These are phyloP conservation scores for Zizania latifolia DNA, from an alignment of 176 grass and related monocot genomes.

Conservation along the genomic window DNA sequence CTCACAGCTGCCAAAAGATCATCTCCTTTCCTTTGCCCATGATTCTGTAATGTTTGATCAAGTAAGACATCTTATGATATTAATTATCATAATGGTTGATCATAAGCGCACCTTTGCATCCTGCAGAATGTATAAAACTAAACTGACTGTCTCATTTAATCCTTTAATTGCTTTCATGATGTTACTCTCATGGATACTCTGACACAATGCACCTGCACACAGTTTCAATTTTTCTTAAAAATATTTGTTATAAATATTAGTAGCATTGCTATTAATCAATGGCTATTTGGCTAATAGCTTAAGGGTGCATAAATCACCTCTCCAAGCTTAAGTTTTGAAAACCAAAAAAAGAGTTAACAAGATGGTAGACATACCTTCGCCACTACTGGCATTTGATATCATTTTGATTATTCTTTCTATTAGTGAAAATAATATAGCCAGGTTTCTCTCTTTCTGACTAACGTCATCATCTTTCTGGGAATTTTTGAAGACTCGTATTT, in stretches of 20 bases:
- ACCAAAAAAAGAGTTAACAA: neutral
- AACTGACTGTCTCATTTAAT: conserved; percentile 81
- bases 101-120: conserved; percentile 69
- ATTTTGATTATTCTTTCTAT: conserved; percentile 94
- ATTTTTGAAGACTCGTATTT: conserved; percentile 69
- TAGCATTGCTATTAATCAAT: conserved; percentile 3
- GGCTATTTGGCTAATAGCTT: neutral
- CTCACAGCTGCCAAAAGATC: conserved; percentile 85
- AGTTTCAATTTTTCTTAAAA: neutral
- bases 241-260: neutral
- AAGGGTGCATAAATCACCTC: neutral
- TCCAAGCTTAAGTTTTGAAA: neutral
- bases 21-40: conserved; percentile 75
- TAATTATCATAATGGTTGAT: neutral
- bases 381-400: conserved; percentile 52
- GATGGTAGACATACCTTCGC: conserved; percentile 53
- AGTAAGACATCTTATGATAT: conserved; percentile 28
- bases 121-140: conserved; percentile 84
- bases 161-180: conserved; percentile 72
- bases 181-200: conserved; percentile 56
- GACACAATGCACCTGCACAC: conserved; percentile 37
- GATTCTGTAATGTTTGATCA: conserved; percentile 48
- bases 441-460: conserved; percentile 61
- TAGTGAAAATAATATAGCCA: conserved; percentile 82
- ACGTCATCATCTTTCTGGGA: conserved; percentile 45